Evolutionary conservation across 352 stramenopile species (phyloP).

Genomic region (Nothophytophthora sp.): DNA sequence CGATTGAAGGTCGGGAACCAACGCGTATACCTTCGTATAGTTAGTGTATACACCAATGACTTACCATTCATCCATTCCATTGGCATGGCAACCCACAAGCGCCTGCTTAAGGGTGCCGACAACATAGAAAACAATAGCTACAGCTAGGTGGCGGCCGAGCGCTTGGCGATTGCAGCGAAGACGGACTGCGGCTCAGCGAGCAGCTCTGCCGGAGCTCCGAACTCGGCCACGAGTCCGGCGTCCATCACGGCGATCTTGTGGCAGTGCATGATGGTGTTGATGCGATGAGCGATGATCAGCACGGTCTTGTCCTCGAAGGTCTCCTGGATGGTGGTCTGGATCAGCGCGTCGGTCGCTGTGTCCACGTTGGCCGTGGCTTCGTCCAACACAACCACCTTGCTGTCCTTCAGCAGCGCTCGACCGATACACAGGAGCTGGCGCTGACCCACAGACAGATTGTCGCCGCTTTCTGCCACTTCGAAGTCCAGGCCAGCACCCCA

Average conservation of each 20-base stretch:
- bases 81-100: not conserved
- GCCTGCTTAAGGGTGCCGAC: no score
- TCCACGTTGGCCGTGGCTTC: constrained; percentile 93
- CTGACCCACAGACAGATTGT: constrained; percentile 94
- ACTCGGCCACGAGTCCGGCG: constrained; percentile 88
- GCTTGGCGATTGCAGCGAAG: constrained; percentile 59
- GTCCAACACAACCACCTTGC: constrained; percentile 94
- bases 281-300: constrained; percentile 94
- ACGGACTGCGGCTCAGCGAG: constrained; percentile 69
- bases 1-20: no score
- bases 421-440: constrained; percentile 95
- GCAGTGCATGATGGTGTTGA: constrained; percentile 94
- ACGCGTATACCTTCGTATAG: no score
- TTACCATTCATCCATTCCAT: no score
- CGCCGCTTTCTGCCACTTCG: constrained; percentile 90
- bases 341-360: constrained; percentile 51
- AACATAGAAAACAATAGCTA: no score
- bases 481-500: constrained; percentile 77
- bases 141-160: constrained; percentile 3
- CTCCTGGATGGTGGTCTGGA: constrained; percentile 73
- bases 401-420: constrained; percentile 91
- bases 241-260: constrained; percentile 91
- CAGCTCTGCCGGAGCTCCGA: constrained; percentile 81
- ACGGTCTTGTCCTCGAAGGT: constrained; percentile 91
- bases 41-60: no score